A percentile compares a stretch with the other conserved stretches of the same genome.
Evolutionary conservation across 1,284 basidiomycete genomes (phyloP).

Genomic region (Cutaneotrichosporon sp.): DNA sequence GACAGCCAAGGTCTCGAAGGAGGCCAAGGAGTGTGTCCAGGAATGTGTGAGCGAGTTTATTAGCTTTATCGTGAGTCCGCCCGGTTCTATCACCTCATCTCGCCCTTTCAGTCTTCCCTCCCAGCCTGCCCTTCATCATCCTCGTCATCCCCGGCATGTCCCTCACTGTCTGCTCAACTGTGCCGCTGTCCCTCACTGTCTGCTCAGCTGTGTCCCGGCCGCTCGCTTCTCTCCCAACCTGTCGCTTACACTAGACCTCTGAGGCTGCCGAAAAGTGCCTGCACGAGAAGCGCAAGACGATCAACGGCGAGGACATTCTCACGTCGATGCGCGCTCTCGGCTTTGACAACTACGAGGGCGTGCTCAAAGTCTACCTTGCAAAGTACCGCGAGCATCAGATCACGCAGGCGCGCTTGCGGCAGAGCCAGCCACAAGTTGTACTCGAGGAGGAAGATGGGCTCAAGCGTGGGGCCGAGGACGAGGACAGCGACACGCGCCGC

Average conservation of each 20-base stretch:
- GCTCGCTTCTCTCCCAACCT: no score
- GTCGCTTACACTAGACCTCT: constrained; percentile 38
- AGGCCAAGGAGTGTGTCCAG: constrained; percentile 94
- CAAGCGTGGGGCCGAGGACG: constrained; percentile 28
- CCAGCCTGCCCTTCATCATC: not conserved
- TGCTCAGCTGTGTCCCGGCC: no score
- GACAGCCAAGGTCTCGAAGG: constrained; percentile 94
- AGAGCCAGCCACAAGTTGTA: constrained; percentile 16
- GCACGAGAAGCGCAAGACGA: constrained; percentile 94
- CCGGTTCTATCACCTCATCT: not conserved
- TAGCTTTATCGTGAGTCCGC: constrained; percentile 67
- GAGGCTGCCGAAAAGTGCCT: constrained; percentile 85
- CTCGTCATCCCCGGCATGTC: not conserved
- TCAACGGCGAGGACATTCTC: constrained; percentile 82
- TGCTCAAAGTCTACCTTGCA: constrained; percentile 88
- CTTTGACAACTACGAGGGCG: constrained; percentile 85
- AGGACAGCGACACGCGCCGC: constrained; percentile 21
- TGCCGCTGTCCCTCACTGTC: no score
- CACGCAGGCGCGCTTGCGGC: constrained; percentile 29
- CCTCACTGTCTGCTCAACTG: no score
- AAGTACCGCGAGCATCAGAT: constrained; percentile 67
- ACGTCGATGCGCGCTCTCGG: constrained; percentile 88
- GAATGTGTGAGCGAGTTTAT: constrained; percentile 97
- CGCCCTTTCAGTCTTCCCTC: not conserved
- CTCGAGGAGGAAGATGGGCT: constrained; percentile 26